Evolutionary conservation across 2,329 filamentous ascomycete genomes (phyloP), one percentile per base, ranked within the genome.

Genomic region (Botrytis medusae): DNA sequence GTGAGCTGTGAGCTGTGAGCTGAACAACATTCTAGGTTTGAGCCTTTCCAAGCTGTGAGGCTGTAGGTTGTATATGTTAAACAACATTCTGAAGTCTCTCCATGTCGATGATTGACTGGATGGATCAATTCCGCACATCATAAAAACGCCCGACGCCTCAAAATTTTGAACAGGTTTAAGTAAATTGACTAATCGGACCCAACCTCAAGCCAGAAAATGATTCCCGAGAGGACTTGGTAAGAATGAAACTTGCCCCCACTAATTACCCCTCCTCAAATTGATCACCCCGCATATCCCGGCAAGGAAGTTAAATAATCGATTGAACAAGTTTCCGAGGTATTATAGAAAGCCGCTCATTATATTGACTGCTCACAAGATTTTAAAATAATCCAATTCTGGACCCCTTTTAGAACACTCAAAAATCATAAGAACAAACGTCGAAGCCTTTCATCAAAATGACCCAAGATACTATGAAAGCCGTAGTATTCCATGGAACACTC

Each of bases 401-500:
- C 14, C 29, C 29, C 71, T 54, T 69, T 32, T 51, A 22, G 4
- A 54, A 51, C 1, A 40, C 37, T 10, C 32, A 12, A 29, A 51
- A 34, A 40, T n/a, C 22, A 29, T 37, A n/a, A 34, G 8, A 44
- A 25, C 10, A 32, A 32, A 42, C 22, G 25, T 46, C 20, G 7
- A 32, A 59, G 0, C 20, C 12, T 34, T 4, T 44, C 51, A 68
- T 61, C 3, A 71, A 37, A 46, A 78, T 79, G 77, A 61, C 77
- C 20, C 76, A 77, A 63, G 79, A 79, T 75, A 93, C 88, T 0
- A 97, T 98, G 95, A 92, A 93, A 82, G 94, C 94, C 44, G 93
- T 98, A 44, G 88, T 97, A 72, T 97, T 97, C 84, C 91, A 95
- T 75, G 93, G 92, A 8, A 76, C 74, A 14, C 62, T 79, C 20